Conservation (phyloP, 495 filamentous ascomycete genomes). For the Cairneyella variabilis region DNA sequence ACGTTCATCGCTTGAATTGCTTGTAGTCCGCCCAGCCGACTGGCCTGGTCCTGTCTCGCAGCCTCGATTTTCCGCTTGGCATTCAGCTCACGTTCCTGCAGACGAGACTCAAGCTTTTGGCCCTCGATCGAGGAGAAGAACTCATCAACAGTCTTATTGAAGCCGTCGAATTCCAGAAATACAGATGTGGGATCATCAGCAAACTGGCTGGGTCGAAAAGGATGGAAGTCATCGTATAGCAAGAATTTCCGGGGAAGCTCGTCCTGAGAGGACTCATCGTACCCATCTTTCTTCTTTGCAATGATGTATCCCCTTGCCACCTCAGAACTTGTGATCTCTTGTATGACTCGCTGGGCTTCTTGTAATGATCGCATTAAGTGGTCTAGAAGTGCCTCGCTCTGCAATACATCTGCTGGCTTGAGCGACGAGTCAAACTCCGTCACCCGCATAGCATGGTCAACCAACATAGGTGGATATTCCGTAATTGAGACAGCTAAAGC, state of each 20-base stretch:
- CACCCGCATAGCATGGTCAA: conserved; percentile 79
- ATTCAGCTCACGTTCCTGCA: conserved; percentile 74
- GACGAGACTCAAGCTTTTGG: conserved; percentile 79
- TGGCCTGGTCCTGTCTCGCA: conserved; percentile 75
- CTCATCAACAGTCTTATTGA: conserved; percentile 91
- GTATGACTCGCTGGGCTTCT: conserved; percentile 61
- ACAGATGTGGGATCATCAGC: conserved; percentile 57
- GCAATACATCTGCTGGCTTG: conserved; percentile 63
- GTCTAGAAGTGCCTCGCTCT: conserved; percentile 58
- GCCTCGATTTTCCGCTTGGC: conserved; percentile 81
- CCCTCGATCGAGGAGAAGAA: conserved; percentile 97
- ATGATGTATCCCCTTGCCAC: conserved; percentile 80
- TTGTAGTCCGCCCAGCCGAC: conserved; percentile 77
- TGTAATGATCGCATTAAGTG: conserved; percentile 60
- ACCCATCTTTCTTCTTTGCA: conserved; percentile 51
- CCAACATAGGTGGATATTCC: conserved; percentile 78
- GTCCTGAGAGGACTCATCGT: conserved; percentile 31
- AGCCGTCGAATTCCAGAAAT: conserved; percentile 73
- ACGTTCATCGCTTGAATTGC: conserved; percentile 76
- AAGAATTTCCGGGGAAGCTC: conserved; percentile 42
- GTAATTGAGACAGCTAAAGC: conserved; percentile 77
- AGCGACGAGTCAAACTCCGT: conserved; percentile 61
- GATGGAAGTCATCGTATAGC: conserved; percentile 93
- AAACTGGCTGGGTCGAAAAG: conserved; percentile 84
- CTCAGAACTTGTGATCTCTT: conserved; percentile 54